A percentile compares a stretch with the other conserved stretches of the same genome.
phyloP scores from a whole-genome alignment of 1,284 basidiomycete species.

The Ganoderma sinense region DNA sequence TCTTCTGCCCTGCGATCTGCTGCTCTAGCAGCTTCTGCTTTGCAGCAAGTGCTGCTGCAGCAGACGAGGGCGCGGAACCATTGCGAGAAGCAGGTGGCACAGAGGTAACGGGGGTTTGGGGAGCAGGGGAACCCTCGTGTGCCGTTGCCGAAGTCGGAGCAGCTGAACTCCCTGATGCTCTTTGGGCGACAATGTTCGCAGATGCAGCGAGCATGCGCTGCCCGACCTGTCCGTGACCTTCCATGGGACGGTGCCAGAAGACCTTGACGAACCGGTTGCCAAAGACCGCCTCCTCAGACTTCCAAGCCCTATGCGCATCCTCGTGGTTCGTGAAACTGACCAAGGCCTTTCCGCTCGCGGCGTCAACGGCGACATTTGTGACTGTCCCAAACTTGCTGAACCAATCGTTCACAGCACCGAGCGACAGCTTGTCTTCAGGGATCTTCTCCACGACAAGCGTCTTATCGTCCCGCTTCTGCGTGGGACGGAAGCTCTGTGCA shows the following conservation, averaged over 20 bases:
- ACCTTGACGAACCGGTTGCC: slow-evolving; percentile 95
- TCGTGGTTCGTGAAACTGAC: slow-evolving; percentile 89
- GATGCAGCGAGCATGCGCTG: slow-evolving; percentile 81
- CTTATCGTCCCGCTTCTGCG: slow-evolving; percentile 73
- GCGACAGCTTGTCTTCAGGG: slow-evolving; percentile 81
- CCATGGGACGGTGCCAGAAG: slow-evolving; percentile 92
- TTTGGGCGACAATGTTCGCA: slow-evolving; percentile 73
- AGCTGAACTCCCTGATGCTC: slow-evolving; percentile 39
- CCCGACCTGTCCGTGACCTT: slow-evolving; percentile 83
- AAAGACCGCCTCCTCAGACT: slow-evolving; percentile 92
- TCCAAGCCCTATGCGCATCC: slow-evolving; percentile 91
- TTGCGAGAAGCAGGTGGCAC: slow-evolving; percentile 38
- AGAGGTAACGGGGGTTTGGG: slow-evolving; percentile 27
- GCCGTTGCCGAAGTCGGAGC: slow-evolving; percentile 37
- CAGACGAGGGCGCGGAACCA: slow-evolving; percentile 38
- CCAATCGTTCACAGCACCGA: slow-evolving; percentile 86
- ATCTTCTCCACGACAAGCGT: slow-evolving; percentile 96
- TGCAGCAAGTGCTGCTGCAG: slow-evolving; percentile 63
- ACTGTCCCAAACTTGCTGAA: slow-evolving; percentile 94
- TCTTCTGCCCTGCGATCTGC: slow-evolving; percentile 91
- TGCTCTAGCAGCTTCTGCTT: slow-evolving; percentile 83
- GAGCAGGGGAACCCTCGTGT: slow-evolving; percentile 31
- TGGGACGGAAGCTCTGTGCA: slow-evolving; percentile 67
- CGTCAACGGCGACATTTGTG: slow-evolving; percentile 91
- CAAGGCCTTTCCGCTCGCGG: slow-evolving; percentile 76